phyloP scores from a whole-genome alignment of 768 basidiomycete species.

The Daedaleopsis nitida region DNA sequence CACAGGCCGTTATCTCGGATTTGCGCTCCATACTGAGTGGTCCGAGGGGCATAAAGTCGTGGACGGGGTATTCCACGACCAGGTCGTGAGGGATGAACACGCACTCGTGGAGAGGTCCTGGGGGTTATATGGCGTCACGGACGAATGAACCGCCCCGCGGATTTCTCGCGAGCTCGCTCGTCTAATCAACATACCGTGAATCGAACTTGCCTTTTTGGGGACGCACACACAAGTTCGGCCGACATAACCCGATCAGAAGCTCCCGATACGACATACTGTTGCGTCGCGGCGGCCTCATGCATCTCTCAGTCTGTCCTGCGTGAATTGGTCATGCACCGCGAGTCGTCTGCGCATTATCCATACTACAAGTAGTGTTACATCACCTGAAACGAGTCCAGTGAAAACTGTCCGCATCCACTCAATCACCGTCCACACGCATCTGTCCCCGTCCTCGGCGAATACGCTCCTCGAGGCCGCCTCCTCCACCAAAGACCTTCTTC shows the following conservation, averaged over 20 bases:
- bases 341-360: background rate
- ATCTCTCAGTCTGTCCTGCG: background rate
- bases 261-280: background rate
- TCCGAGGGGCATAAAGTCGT: background rate
- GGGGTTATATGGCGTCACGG: too few relatives aligned
- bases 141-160: too few relatives aligned
- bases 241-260: background rate
- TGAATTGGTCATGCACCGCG: too few relatives aligned
- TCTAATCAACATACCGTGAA: slow-evolving; percentile 14
- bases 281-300: too few relatives aligned
- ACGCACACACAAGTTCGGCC: slow-evolving; percentile 11
- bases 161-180: too few relatives aligned
- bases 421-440: slow-evolving; percentile 68
- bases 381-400: background rate
- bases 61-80: background rate
- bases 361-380: slow-evolving; percentile 10
- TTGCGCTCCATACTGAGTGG: background rate
- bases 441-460: slow-evolving; percentile 72
- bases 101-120: background rate
- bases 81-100: background rate
- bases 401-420: slow-evolving; percentile 12
- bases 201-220: slow-evolving; percentile 9
- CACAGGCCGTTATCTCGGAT: background rate
- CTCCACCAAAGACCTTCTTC: slow-evolving; percentile 81
- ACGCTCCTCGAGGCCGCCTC: slow-evolving; percentile 77